Evolutionary conservation across 2,329 filamentous ascomycete genomes (phyloP).

Genomic region (Aplosporella prunicola): DNA sequence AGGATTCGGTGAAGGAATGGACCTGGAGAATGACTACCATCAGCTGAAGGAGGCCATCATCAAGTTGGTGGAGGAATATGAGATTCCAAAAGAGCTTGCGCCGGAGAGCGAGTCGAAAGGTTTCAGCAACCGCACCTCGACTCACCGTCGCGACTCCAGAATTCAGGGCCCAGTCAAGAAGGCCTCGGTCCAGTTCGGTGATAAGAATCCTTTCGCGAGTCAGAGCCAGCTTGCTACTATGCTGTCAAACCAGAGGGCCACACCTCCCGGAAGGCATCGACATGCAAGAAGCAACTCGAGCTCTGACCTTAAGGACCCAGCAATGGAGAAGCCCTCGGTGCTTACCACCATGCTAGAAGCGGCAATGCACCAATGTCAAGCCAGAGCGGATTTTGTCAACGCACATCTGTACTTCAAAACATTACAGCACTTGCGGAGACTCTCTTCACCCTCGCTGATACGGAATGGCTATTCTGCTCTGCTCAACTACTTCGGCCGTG

Average conservation of each 20-base stretch:
- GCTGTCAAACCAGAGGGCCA: conserved; percentile 28
- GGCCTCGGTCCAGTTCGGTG: conserved; percentile 21
- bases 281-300: conserved; percentile 30
- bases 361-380: conserved; percentile 66
- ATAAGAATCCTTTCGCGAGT: conserved; percentile 42
- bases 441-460: conserved; percentile 51
- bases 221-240: conserved; percentile 30
- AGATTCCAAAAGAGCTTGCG: conserved; percentile 61
- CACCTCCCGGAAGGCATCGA: conserved; percentile 23
- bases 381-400: conserved; percentile 72
- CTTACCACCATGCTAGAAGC: conserved; percentile 66
- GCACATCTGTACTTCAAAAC: conserved; percentile 82
- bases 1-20: conserved; percentile 36
- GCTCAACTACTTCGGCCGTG: conserved; percentile 63
- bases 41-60: conserved; percentile 71
- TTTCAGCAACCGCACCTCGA: conserved; percentile 61
- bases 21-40: conserved; percentile 70
- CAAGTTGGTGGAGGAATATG: conserved; percentile 72
- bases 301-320: conserved; percentile 17
- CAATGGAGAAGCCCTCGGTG: conserved; percentile 37
- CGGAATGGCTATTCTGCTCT: conserved; percentile 62
- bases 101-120: conserved; percentile 50
- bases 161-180: conserved; percentile 15
- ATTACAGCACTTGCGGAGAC: conserved; percentile 58
- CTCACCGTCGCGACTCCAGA: conserved; percentile 26